Conservation (phyloP, 345 rosid genomes). For the Salix udensis region DNA sequence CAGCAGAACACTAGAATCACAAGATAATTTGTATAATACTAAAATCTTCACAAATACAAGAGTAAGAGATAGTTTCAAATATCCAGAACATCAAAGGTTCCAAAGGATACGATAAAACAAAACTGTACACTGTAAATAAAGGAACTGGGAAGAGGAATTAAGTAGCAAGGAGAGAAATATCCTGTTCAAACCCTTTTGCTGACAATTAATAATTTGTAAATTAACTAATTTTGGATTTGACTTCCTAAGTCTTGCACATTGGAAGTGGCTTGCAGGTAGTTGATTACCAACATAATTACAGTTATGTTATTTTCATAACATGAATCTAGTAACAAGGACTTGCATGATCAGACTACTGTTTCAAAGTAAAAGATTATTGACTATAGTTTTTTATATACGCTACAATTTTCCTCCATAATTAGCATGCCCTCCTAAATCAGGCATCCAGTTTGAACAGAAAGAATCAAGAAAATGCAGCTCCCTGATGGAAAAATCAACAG, state of each 20-base stretch:
- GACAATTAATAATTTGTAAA: neutral
- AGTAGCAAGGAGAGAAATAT: neutral
- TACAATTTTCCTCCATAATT: neutral
- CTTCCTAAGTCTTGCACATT: neutral
- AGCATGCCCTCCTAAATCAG: neutral
- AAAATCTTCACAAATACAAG: neutral
- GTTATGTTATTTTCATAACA: neutral
- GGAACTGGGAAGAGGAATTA: neutral
- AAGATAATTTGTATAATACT: neutral
- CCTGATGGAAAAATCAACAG: neutral
- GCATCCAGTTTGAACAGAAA: neutral
- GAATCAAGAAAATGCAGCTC: neutral
- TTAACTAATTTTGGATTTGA: too few species aligned
- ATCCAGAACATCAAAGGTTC: neutral
- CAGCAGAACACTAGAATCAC: neutral
- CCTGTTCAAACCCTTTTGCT: neutral
- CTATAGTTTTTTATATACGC: neutral
- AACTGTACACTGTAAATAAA: neutral
- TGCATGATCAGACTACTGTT: neutral
- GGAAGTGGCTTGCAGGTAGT: neutral
- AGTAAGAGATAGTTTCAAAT: neutral
- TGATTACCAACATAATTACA: neutral
- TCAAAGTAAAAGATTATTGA: neutral
- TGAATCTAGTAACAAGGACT: too few species aligned
- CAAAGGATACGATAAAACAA: neutral